Evolutionary conservation across 805 yeast genomes (phyloP).

Genomic region (Ogataea minuta): DNA sequence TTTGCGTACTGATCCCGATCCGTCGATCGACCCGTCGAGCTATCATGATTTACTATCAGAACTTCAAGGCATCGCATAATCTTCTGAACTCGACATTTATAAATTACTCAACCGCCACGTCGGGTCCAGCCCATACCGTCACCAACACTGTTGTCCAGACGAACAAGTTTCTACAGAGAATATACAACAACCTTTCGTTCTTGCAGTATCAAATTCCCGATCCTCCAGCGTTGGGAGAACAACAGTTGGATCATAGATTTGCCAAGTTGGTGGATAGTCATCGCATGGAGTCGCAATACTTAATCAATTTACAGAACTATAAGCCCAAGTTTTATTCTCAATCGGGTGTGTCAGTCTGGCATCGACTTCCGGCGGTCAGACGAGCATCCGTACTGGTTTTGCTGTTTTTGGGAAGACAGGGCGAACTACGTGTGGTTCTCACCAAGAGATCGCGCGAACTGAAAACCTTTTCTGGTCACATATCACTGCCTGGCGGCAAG

Average conservation of each 20-base stretch:
- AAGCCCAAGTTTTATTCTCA: conserved; percentile 35
- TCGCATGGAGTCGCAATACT: conserved; percentile 35
- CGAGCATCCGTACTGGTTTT: conserved; percentile 79
- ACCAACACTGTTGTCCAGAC: conserved; percentile 13
- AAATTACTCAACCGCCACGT: conserved; percentile 18
- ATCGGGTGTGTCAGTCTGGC: conserved; percentile 52
- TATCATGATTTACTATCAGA: conserved; percentile 20
- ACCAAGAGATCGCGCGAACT: conserved; percentile 74
- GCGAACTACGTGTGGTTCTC: conserved; percentile 73
- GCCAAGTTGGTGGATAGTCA: conserved; percentile 21
- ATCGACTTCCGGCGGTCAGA: conserved; percentile 58
- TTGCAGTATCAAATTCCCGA: conserved; percentile 23
- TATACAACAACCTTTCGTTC: conserved; percentile 20
- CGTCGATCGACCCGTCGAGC: conserved; percentile 13
- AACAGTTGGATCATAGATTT: conserved; percentile 9
- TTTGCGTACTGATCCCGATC: neutral
- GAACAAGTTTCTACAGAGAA: conserved; percentile 16
- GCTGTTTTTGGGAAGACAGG: conserved; percentile 66
- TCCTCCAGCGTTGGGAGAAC: conserved; percentile 21
- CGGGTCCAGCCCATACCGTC: conserved; percentile 10
- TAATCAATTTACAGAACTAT: conserved; percentile 36
- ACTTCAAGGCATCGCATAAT: conserved; percentile 22
- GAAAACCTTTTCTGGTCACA: conserved; percentile 81
- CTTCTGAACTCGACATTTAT: conserved; percentile 19
- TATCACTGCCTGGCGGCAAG: conserved; percentile 91